Evolutionary conservation across 179 eudicot genomes (phyloP).

Genomic region (Spergularia azorica): DNA sequence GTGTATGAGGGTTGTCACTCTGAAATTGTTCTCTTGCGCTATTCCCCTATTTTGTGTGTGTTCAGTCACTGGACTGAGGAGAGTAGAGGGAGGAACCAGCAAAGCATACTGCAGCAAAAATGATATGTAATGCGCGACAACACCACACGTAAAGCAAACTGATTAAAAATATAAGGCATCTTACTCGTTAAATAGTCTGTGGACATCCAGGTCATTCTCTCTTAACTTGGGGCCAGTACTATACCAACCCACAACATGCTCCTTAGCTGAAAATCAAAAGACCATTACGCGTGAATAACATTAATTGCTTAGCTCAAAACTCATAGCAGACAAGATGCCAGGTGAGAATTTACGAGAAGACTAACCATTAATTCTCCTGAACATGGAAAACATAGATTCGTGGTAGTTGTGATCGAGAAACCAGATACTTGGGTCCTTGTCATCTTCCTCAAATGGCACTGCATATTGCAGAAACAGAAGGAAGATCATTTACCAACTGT

Average conservation of each 20-base stretch:
- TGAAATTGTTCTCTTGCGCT: too few relatives aligned
- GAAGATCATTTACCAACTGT: not conserved
- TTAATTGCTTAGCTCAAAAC: not conserved
- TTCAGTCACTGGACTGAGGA: too few relatives aligned
- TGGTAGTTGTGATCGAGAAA: slow-evolving; percentile 98
- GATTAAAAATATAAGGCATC: slow-evolving; percentile 22
- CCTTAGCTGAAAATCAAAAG: slow-evolving; percentile 69
- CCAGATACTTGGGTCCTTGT: slow-evolving; percentile 93
- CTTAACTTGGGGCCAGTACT: slow-evolving; percentile 97
- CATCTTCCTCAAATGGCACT: slow-evolving; percentile 99
- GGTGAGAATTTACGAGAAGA: not conserved
- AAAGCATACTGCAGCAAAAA: not conserved
- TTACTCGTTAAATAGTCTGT: slow-evolving; percentile 81
- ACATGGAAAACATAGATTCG: slow-evolving; percentile 94
- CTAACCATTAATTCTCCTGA: slow-evolving; percentile 87
- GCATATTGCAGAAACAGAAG: slow-evolving; percentile 27
- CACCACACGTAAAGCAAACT: not conserved
- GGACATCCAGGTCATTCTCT: slow-evolving; percentile 86
- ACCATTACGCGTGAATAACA: not conserved
- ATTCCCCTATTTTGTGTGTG: too few relatives aligned
- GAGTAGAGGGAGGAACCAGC: not conserved
- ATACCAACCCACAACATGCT: slow-evolving; percentile 99
- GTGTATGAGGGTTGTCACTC: too few relatives aligned
- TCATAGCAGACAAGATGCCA: not conserved
- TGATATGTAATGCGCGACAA: not conserved